phyloP scores from a whole-genome alignment of 2,329 filamentous ascomycete species.

The Emergomyces orientalis region DNA sequence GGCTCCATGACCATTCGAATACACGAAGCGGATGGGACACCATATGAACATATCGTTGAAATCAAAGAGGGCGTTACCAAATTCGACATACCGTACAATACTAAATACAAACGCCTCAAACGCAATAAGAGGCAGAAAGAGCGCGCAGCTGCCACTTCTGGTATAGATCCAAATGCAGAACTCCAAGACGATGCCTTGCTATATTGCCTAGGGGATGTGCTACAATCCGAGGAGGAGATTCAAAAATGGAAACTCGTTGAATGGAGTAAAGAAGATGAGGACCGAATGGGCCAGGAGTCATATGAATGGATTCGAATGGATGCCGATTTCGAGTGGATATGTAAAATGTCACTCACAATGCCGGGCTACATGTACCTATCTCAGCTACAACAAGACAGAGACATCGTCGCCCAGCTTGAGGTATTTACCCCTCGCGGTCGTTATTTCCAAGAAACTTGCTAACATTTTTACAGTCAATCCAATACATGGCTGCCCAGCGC shows the following conservation, averaged over 20 bases:
- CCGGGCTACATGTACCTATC: conserved; percentile 97
- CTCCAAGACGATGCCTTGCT: conserved; percentile 72
- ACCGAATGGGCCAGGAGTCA: conserved; percentile 86
- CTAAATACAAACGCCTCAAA: conserved; percentile 96
- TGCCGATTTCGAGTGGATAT: conserved; percentile 97
- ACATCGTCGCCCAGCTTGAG: conserved; percentile 78
- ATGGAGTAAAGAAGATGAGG: conserved; percentile 82
- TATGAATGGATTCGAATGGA: conserved; percentile 99
- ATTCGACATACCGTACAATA: conserved; percentile 96
- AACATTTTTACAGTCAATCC: conserved; percentile 49
- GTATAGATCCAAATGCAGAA: conserved; percentile 54
- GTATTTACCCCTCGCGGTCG: conserved; percentile 20
- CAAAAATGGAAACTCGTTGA: conserved; percentile 76
- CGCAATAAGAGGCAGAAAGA: conserved; percentile 75
- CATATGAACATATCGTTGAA: conserved; percentile 95
- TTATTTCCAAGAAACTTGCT: conserved; percentile 10
- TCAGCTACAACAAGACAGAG: conserved; percentile 91
- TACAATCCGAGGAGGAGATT: conserved; percentile 73
- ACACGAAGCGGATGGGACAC: conserved; percentile 94
- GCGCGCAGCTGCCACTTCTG: conserved; percentile 55
- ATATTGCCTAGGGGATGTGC: conserved; percentile 84
- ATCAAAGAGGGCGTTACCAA: conserved; percentile 79
- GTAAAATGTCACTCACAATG: conserved; percentile 70
- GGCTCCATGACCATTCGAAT: conserved; percentile 97
- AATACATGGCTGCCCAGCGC: conserved; percentile 59